Base-by-base conservation (phyloP, 345 rosid species). In the Abelmoschus esculentus region DNA sequence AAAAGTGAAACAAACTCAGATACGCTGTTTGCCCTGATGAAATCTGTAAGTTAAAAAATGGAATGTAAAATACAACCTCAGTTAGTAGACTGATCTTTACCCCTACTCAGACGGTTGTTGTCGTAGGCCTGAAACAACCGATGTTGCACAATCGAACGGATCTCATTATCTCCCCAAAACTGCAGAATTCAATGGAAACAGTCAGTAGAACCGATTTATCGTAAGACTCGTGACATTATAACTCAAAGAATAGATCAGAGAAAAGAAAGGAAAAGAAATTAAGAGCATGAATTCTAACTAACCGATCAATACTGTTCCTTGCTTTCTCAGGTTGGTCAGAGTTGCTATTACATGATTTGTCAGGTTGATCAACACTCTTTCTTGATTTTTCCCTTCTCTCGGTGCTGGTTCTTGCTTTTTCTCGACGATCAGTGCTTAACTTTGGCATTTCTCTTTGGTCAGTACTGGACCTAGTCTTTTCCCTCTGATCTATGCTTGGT, bases 61-160 rank as follows among this genome's bases (percentile, higher is more conserved):
- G 22, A 38, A 57, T 11, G 38, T 19, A 59, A 75, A 78, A 54
- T 57, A 69, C 72, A 75, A 69, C 72, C 68, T 57, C 73, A 61
- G 66, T 67, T 42, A 36, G 66, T 61, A 47, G 76, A 76, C 71
- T 46, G 29, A 17, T 4, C 70, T 38, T 72, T 63, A 75, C 46
- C 46, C 57, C 75, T 22, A 76, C 74, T 74, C 77, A 84, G 50
- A 77, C 42, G 34, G 86, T 78, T 42, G 96, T 78, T 38, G 87
- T 76, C 0, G 92, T 86, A 28, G 96, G 90, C 89, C 74, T 88
- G 83, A 93, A 93, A 80, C 97, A 93, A 83, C 84, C 90, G 57
- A 93, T 89, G 76, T 91, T 91, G 91, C 96, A 87, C 17, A 91
- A 77, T 75, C 91, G 80, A 22, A 93, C 98, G 1, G 97, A 89